These are phyloP conservation scores for Malassezia sympodialis DNA, from an alignment of 1,284 basidiomycete species.

Conservation along the genomic window DNA sequence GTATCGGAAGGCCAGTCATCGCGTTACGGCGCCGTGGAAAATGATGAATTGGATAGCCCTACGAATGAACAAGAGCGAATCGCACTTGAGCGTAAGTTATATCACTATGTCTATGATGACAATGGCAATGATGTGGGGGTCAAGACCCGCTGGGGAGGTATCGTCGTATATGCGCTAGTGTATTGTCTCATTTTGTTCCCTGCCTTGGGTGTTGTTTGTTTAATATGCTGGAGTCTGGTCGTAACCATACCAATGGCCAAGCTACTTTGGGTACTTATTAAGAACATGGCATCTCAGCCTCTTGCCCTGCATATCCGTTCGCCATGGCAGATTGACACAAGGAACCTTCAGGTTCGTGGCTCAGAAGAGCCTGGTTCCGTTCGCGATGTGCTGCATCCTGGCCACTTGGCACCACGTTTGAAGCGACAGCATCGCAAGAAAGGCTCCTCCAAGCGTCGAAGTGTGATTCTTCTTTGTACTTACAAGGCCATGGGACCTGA, in stretches of 20 bases:
- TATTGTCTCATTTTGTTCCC: slow-evolving; percentile 86
- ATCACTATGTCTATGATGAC: slow-evolving; percentile 40
- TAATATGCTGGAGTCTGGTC: slow-evolving; percentile 83
- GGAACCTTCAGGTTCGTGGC: slow-evolving; percentile 16
- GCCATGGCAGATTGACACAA: slow-evolving; percentile 25
- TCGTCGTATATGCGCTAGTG: slow-evolving; percentile 50
- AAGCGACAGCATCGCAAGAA: slow-evolving; percentile 49
- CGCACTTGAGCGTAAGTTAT: slow-evolving; percentile 31
- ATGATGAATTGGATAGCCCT: slow-evolving; percentile 9
- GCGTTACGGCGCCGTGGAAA: slow-evolving; percentile 1
- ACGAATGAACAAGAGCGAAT: slow-evolving; percentile 26
- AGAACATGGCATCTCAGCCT: slow-evolving; percentile 69
- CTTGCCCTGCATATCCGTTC: slow-evolving; percentile 79
- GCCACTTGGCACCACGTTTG: slow-evolving; percentile 48
- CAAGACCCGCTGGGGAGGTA: slow-evolving; percentile 26
- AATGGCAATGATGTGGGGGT: slow-evolving; percentile 33
- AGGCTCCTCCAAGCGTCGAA: slow-evolving; percentile 50
- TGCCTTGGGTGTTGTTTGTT: slow-evolving; percentile 57
- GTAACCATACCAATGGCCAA: slow-evolving; percentile 97
- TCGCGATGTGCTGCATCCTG: slow-evolving; percentile 44
- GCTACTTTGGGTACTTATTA: slow-evolving; percentile 83
- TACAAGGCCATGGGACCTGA: slow-evolving; percentile 81
- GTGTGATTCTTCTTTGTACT: slow-evolving; percentile 82
- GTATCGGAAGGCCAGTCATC: slow-evolving; percentile 4
- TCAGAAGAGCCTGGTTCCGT: slow-evolving; percentile 23